These are phyloP conservation scores for Sergeia podlipaevii DNA, from an alignment of 208 protist species.

Conservation along the genomic window DNA sequence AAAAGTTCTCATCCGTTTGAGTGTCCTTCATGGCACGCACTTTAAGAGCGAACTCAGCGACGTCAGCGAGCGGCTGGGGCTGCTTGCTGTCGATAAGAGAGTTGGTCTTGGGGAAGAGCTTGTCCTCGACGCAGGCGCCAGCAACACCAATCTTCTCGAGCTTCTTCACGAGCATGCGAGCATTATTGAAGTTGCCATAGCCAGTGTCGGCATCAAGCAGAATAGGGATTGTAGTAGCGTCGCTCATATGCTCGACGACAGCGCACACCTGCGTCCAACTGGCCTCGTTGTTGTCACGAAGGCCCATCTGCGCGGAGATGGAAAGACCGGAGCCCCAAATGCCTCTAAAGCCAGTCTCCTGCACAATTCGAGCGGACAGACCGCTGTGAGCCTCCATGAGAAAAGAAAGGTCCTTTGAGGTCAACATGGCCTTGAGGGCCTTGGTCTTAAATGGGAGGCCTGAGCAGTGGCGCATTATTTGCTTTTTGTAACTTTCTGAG, in stretches of 20 bases:
- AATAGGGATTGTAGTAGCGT: slow-evolving; percentile 69
- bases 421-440: slow-evolving; percentile 16
- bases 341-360: slow-evolving; percentile 64
- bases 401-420: slow-evolving; percentile 15
- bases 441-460: slow-evolving; percentile 18
- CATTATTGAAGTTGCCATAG: slow-evolving; percentile 82
- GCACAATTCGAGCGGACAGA: slow-evolving; percentile 64
- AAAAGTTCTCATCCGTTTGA: slow-evolving; percentile 58
- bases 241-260: slow-evolving; percentile 70
- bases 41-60: slow-evolving; percentile 70
- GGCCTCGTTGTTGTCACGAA: slow-evolving; percentile 73
- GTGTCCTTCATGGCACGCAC: slow-evolving; percentile 73
- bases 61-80: slow-evolving; percentile 65
- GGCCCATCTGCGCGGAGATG: slow-evolving; percentile 59
- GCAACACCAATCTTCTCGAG: slow-evolving; percentile 69
- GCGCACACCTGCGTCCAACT: slow-evolving; percentile 58
- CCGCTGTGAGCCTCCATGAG: slow-evolving; percentile 86
- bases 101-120: slow-evolving; percentile 82
- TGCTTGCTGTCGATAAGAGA: slow-evolving; percentile 38
- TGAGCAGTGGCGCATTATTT: slow-evolving; percentile 24
- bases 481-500: too few species aligned
- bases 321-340: slow-evolving; percentile 79
- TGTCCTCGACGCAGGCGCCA: slow-evolving; percentile 81
- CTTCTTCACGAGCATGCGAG: slow-evolving; percentile 53
- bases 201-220: slow-evolving; percentile 79